phyloP scores from a whole-genome alignment of 768 basidiomycete species.

The Tylopilus felleus region DNA sequence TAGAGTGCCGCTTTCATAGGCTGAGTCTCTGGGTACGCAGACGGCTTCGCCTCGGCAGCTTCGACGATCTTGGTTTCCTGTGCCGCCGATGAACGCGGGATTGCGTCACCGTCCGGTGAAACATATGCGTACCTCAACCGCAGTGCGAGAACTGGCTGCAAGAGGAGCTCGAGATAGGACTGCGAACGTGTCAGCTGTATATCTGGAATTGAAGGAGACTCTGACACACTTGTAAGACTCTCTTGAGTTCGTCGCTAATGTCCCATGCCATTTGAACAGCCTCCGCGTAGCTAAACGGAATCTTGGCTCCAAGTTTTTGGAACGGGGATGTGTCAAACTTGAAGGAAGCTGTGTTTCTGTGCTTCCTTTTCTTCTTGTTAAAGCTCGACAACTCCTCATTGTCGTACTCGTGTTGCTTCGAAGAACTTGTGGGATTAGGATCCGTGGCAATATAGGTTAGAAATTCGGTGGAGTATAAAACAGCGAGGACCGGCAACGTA shows the following conservation, averaged over 20 bases:
- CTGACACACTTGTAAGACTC: conserved; percentile 28
- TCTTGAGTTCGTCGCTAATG: conserved; percentile 26
- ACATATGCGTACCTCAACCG: conserved; percentile 11
- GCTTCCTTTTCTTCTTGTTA: conserved; percentile 22
- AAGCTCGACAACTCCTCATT: conserved; percentile 4
- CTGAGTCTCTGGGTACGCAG: conserved; percentile 46
- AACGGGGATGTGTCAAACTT: conserved; percentile 32
- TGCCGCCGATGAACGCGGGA: not conserved
- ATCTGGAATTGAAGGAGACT: too few species aligned
- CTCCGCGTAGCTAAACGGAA: conserved; percentile 27
- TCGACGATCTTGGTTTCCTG: not conserved
- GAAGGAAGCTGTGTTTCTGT: conserved; percentile 12
- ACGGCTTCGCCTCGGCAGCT: conserved; percentile 12
- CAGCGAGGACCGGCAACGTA: conserved; percentile 18
- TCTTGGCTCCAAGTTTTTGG: conserved; percentile 22
- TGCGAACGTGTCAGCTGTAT: conserved; percentile 7
- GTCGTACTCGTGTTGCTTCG: conserved; percentile 4
- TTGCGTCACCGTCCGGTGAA: not conserved
- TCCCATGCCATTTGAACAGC: conserved; percentile 7
- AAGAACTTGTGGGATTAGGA: not conserved
- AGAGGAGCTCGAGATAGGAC: conserved; percentile 27
- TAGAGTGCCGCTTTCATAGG: conserved; percentile 60
- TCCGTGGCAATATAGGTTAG: not conserved
- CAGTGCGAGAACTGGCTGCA: conserved; percentile 10
- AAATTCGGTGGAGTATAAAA: conserved; percentile 18